These are phyloP conservation scores for Suhomyces faveliae DNA, from an alignment of 805 yeast genomes.

Conservation along the genomic window DNA sequence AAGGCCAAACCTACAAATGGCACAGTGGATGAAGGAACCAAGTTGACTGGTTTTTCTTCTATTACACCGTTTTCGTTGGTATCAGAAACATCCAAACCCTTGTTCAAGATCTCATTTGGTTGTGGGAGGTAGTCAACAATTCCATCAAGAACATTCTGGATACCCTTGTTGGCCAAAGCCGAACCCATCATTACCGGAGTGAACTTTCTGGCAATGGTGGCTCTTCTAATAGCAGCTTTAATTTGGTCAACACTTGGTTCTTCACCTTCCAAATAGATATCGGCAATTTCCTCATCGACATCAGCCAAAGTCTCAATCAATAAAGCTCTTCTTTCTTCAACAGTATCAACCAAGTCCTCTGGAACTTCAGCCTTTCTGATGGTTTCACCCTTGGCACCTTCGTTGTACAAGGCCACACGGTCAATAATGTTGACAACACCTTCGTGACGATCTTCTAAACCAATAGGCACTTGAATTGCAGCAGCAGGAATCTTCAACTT, in stretches of 20 bases:
- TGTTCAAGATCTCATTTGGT: slow-evolving; percentile 90
- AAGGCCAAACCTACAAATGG: slow-evolving; percentile 98
- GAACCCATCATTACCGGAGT: slow-evolving; percentile 99
- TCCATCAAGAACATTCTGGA: slow-evolving; percentile 93
- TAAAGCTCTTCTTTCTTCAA: slow-evolving; percentile 82
- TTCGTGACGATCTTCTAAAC: slow-evolving; percentile 76
- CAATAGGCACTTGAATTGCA: slow-evolving; percentile 97
- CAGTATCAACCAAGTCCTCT: slow-evolving; percentile 72
- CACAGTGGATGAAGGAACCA: slow-evolving; percentile 67
- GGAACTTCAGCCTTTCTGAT: slow-evolving; percentile 69
- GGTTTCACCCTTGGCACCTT: slow-evolving; percentile 85
- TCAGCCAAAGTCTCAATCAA: slow-evolving; percentile 95
- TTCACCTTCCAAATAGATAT: slow-evolving; percentile 83
- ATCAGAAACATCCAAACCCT: slow-evolving; percentile 73
- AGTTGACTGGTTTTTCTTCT: slow-evolving; percentile 59
- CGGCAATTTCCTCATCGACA: slow-evolving; percentile 97
- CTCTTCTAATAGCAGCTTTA: slow-evolving; percentile 84
- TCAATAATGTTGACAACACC: slow-evolving; percentile 93
- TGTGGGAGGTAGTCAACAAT: slow-evolving; percentile 94
- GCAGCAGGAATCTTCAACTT: slow-evolving; percentile 94
- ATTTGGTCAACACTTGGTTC: slow-evolving; percentile 85
- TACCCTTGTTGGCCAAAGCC: slow-evolving; percentile 93
- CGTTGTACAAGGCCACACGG: slow-evolving; percentile 83
- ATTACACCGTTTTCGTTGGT: slow-evolving; percentile 42
- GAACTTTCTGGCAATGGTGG: slow-evolving; percentile 92